Base-by-base conservation (phyloP, 2,329 filamentous ascomycete genomes). In the Dryadomyces quercivorus region DNA sequence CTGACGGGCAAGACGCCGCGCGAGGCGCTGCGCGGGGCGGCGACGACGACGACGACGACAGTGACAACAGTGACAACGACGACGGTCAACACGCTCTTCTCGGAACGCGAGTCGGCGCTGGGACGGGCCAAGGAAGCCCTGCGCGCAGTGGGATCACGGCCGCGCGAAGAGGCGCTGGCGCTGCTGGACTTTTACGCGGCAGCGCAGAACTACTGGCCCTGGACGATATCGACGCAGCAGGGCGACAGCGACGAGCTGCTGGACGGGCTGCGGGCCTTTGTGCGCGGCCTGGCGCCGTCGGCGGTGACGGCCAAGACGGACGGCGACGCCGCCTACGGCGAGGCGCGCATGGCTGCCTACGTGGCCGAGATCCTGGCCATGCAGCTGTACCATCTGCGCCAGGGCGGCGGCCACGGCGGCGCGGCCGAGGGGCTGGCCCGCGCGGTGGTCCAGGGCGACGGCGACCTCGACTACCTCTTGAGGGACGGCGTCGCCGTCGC, bases 121-220 rank as follows among this genome's bases (percentile, higher is more conserved):
- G 76, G 78, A 20, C 80, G 81, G 54, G 92, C 90, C 0, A 74
- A 96, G 36, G 78, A 85, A 47, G 77, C 81, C 55, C 73, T 97
- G 42, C 77, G 79, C 18, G 75, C 75, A 12, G 81, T 95, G 57
- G 75, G 78, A 22, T 72, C 78, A 1, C 67, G 91, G 21, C 75
- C 85, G 9, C 75, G 78, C n/a, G 72, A 74, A 38, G 80, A 89
- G 58, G 81, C 84, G 4, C 72, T 90, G 21, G 82, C 86, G 1
- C 82, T 96, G 61, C 75, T 98, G 16, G 84, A 92, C 62, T 97
- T 97, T 66, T 81, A 96, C 42, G 83, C 88, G 2, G 82, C 86
- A 2, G 88, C 92, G 5, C 91, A 96, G 64, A 93, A 95, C 66
- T 88, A 90, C 64, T 97, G 92, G 92, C 86, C 91, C 1, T 95